Evolutionary conservation across 306 rosid species (phyloP).

Genomic region (Prunus mume): DNA sequence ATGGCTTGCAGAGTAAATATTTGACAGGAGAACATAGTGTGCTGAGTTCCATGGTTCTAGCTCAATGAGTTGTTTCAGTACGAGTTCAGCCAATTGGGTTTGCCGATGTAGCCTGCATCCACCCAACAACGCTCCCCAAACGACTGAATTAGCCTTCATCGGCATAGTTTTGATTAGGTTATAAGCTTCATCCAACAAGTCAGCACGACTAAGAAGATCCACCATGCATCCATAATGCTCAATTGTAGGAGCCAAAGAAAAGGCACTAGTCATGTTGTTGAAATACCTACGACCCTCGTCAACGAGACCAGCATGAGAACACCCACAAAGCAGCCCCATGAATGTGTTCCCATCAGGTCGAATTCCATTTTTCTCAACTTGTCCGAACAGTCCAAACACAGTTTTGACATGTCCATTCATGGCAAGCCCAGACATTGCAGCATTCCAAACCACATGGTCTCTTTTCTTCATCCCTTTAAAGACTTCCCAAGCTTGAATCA

Average conservation of each 20-base stretch:
- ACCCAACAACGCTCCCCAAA: slow-evolving; percentile 72
- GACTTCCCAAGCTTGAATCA: slow-evolving; percentile 51
- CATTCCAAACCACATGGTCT: slow-evolving; percentile 63
- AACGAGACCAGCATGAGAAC: slow-evolving; percentile 74
- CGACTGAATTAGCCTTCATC: slow-evolving; percentile 56
- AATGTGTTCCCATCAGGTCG: slow-evolving; percentile 62
- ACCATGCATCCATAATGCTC: slow-evolving; percentile 84
- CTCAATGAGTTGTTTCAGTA: slow-evolving; percentile 56
- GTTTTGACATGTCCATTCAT: slow-evolving; percentile 60
- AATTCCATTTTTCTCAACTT: slow-evolving; percentile 55
- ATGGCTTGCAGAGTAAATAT: slow-evolving; percentile 61
- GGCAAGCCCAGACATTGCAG: slow-evolving; percentile 61
- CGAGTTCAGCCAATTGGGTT: slow-evolving; percentile 57
- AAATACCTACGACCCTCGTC: slow-evolving; percentile 62
- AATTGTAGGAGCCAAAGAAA: slow-evolving; percentile 50
- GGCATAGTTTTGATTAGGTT: slow-evolving; percentile 56
- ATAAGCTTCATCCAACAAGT: slow-evolving; percentile 57
- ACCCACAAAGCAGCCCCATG: slow-evolving; percentile 65
- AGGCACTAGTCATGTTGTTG: slow-evolving; percentile 39
- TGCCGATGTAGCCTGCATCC: slow-evolving; percentile 66
- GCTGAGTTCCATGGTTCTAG: slow-evolving; percentile 81
- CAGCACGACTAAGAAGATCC: slow-evolving; percentile 75
- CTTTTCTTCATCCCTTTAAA: slow-evolving; percentile 52
- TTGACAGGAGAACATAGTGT: slow-evolving; percentile 66
- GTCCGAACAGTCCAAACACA: slow-evolving; percentile 60